phyloP scores from a whole-genome alignment of 169 alveolate species.

The Plasmodium inui region DNA sequence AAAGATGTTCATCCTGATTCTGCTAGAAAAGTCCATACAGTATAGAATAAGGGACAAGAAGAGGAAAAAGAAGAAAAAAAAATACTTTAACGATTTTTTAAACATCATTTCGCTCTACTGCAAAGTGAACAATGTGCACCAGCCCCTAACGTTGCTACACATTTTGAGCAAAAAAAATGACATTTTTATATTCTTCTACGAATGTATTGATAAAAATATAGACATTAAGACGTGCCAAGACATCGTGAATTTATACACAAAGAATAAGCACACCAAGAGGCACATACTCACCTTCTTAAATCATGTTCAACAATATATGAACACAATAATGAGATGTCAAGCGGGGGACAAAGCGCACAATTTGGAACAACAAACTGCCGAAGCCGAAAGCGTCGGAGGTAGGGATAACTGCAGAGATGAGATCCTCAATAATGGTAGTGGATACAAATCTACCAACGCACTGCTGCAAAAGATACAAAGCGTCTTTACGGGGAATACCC shows the following conservation, averaged over 20 bases:
- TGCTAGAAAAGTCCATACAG: conserved; percentile 55
- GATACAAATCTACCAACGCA: not conserved
- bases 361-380: not conserved
- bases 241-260: conserved; percentile 55
- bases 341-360: not conserved
- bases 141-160: conserved; percentile 47
- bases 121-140: conserved; percentile 61
- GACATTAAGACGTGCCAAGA: conserved; percentile 64
- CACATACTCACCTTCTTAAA: conserved; percentile 33
- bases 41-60: conserved; percentile 52
- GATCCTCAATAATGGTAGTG: not conserved
- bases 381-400: not conserved
- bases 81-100: conserved; percentile 45
- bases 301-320: conserved; percentile 8
- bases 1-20: conserved; percentile 28
- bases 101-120: conserved; percentile 55
- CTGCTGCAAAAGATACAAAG: conserved; percentile 10
- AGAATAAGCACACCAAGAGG: conserved; percentile 48
- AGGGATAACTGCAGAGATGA: not conserved
- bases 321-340: conserved; percentile 19
- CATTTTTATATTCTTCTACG: conserved; percentile 51
- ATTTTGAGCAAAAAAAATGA: conserved; percentile 62
- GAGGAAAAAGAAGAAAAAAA: conserved; percentile 19
- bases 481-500: conserved; percentile 11
- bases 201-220: conserved; percentile 66